These are phyloP conservation scores for Solanum dulcamara DNA, from an alignment of 257 asterid genomes.

Conservation along the genomic window DNA sequence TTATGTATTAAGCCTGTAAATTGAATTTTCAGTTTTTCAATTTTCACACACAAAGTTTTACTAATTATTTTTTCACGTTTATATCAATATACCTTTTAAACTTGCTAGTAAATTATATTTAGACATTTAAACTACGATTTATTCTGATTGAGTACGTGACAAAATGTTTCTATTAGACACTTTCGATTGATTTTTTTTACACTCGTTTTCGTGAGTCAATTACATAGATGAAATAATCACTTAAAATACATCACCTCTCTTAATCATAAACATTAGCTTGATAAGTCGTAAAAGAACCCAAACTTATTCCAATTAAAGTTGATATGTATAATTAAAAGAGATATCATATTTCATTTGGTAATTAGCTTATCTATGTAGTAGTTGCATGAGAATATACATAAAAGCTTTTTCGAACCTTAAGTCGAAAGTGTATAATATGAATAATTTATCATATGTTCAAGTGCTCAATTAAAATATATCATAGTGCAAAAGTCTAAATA, in stretches of 20 bases:
- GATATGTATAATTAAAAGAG: not conserved
- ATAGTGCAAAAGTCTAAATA: not conserved
- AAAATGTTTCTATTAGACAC: too few relatives aligned
- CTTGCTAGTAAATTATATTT: not conserved
- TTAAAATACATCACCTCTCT: not conserved
- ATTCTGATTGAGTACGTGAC: not conserved
- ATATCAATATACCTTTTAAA: not conserved
- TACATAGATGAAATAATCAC: too few relatives aligned
- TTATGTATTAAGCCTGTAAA: not conserved
- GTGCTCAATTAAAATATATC: not conserved
- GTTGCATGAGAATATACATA: fast-evolving
- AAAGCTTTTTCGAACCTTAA: not conserved
- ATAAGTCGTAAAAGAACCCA: not conserved
- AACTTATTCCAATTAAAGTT: not conserved
- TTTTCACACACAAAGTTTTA: not conserved
- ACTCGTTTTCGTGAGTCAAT: not conserved
- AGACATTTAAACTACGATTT: not conserved
- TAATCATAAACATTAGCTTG: not conserved
- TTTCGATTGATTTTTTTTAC: not conserved
- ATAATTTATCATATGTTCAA: not conserved
- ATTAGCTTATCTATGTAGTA: not conserved
- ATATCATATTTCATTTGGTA: not conserved
- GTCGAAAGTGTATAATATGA: not conserved
- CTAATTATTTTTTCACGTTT: not conserved
- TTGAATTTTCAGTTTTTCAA: not conserved